Evolutionary conservation across 2,329 filamentous ascomycete genomes (phyloP).

Genomic region (Fusarium coicis): DNA sequence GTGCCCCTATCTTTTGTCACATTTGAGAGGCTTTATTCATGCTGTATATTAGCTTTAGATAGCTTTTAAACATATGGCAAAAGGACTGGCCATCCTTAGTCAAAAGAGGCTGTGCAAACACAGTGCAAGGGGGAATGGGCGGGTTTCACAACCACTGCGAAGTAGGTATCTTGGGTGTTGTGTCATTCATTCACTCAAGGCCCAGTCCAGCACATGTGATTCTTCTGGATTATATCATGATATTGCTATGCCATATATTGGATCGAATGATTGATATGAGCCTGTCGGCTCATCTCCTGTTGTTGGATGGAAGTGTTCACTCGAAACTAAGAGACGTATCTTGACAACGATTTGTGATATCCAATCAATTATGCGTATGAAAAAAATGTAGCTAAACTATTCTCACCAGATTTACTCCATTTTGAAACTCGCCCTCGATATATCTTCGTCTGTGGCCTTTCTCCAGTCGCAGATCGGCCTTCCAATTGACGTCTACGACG

Average conservation of each 20-base stretch:
- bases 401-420: too few species aligned
- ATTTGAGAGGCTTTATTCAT: not conserved
- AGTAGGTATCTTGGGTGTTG: not conserved
- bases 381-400: not conserved
- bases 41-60: too few species aligned
- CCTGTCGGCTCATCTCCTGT: not conserved
- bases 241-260: not conserved
- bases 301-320: not conserved
- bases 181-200: not conserved
- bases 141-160: not conserved
- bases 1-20: not conserved
- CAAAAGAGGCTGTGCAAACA: not conserved
- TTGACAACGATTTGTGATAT: too few species aligned
- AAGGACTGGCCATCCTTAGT: not conserved
- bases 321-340: not conserved
- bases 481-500: not conserved
- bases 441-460: not conserved
- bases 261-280: too few species aligned
- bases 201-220: too few species aligned
- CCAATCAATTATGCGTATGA: not conserved
- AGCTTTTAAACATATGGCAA: too few species aligned
- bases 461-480: not conserved
- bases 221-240: not conserved
- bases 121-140: too few species aligned
- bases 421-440: not conserved